A percentile compares a stretch with the other conserved stretches of the same genome.
Evolutionary conservation across 192 early-diverging fungal genomes (phyloP).

Genomic region (Backusella psychrophila): DNA sequence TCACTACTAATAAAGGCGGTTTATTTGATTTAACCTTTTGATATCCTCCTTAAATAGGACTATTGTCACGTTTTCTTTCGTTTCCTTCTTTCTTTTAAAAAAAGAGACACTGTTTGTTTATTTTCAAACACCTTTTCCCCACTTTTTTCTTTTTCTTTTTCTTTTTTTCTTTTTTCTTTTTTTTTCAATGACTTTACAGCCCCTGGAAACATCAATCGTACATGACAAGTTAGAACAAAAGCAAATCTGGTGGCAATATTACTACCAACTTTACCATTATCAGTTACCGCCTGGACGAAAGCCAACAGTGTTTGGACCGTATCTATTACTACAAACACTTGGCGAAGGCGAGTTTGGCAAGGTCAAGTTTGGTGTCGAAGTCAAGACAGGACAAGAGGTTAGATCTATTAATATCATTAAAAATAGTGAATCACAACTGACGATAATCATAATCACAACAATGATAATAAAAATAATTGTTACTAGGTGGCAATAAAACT

Average conservation of each 20-base stretch:
- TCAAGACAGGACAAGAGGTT: conserved; percentile 68
- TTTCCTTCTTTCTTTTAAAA: background rate
- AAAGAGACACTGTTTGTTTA: background rate
- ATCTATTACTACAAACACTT: conserved; percentile 91
- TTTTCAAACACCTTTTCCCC: conserved; percentile 4
- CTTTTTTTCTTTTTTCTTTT: background rate
- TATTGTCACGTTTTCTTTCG: background rate
- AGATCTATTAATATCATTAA: background rate
- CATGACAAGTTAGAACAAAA: conserved; percentile 24
- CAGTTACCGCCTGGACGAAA: conserved; percentile 36
- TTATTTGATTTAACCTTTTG: background rate
- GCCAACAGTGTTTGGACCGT: conserved; percentile 82
- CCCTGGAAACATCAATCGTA: background rate
- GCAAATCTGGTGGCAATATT: conserved; percentile 36
- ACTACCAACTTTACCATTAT: conserved; percentile 28
- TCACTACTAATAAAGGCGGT: background rate
- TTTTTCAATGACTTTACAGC: background rate
- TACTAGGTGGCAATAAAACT: conserved; percentile 90
- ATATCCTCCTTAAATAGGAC: conserved; percentile 14
- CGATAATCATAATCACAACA: background rate
- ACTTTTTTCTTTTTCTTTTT: background rate
- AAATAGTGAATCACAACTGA: background rate
- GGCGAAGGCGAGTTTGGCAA: conserved; percentile 99
- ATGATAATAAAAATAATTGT: background rate
- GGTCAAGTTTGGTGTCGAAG: conserved; percentile 92